Evolutionary conservation across 768 basidiomycete species (phyloP).

Genomic region (Kwoniella heveanensis): DNA sequence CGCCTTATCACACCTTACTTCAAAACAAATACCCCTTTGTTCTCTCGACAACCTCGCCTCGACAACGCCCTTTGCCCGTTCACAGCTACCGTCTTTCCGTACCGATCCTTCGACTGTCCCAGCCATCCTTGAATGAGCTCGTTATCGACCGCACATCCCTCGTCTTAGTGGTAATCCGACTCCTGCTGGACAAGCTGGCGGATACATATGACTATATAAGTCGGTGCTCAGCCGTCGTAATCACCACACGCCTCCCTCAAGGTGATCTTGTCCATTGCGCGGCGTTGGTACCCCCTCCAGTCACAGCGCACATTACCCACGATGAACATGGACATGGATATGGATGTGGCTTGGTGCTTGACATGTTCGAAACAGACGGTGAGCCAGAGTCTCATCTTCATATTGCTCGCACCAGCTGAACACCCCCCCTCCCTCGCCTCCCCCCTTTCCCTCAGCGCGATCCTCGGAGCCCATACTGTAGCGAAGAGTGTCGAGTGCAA

Average conservation of each 20-base stretch:
- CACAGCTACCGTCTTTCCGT: not conserved
- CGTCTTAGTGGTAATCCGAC: not conserved
- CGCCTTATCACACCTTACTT: not conserved
- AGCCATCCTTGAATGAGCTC: not conserved
- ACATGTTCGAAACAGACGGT: slow-evolving; percentile 48
- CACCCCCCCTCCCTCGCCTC: too few relatives aligned
- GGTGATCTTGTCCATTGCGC: not conserved
- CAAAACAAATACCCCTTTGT: not conserved
- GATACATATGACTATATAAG: not conserved
- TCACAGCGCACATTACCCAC: not conserved
- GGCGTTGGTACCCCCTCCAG: too few relatives aligned
- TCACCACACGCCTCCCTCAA: not conserved
- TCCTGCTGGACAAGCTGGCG: not conserved
- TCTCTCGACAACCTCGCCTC: not conserved
- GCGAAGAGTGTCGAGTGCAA: slow-evolving; percentile 36
- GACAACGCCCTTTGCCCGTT: not conserved
- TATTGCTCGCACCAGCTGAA: not conserved
- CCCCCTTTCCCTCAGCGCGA: slow-evolving; percentile 22
- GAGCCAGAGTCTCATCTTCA: slow-evolving; percentile 10
- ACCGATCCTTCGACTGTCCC: not conserved
- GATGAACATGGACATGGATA: slow-evolving; percentile 37
- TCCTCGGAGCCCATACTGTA: slow-evolving; percentile 44
- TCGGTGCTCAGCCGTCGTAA: not conserved
- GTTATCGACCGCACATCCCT: not conserved
- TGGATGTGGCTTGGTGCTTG: slow-evolving; percentile 50